Evolutionary conservation across 202 grass and related monocot genomes (phyloP), one percentile per base, ranked within the genome.

Genomic region (Zoysia matrella): DNA sequence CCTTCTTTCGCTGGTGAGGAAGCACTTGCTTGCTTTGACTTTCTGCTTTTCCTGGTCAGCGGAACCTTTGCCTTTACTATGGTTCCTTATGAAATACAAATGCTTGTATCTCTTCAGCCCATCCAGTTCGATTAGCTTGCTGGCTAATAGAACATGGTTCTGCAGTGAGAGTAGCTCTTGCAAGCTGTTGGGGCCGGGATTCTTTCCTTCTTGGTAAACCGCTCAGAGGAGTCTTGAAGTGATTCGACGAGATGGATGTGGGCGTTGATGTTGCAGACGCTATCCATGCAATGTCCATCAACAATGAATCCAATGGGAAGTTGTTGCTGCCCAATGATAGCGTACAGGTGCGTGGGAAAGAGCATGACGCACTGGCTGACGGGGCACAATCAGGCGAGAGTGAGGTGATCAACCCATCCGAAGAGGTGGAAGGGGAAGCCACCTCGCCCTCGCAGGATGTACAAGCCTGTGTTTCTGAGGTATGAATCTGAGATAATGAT

Each of bases 381-480:
- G 81, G 82, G 6, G 85, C 85, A 0, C 85, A 88, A 52, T 91
- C 89, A 6, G 89, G 81, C 1, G 85, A 88, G 72, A 91, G 85
- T 2, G 89, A 91, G 86, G 82, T 88, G 62, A 88, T 91, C 82
- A 91, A 91, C 70, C 83, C 86, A 5, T n/a, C 74, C 6, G 89
- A 91, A 66, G 89, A 88, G 49, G 78, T 77, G 16, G 83, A 80
- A 10, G 79, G 74, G 7, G 89, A 88, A 79, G 79, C 89, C 55
- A 91, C 86, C 78, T 91, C 89, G 0, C 82, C 47, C 3, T 78
- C 74, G 0, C 86, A 86, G 65, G 65, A 74, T 40, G 15, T 77
- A 47, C 79, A 73, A 67, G 55, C 82, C 11, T 65, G 13, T 30
- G 73, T 85, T 83, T 15, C 69, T 42, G 77, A 88, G 82, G 89